phyloP scores from a whole-genome alignment of 2,329 filamentous ascomycete species.

The Atkinsonella texensis region DNA sequence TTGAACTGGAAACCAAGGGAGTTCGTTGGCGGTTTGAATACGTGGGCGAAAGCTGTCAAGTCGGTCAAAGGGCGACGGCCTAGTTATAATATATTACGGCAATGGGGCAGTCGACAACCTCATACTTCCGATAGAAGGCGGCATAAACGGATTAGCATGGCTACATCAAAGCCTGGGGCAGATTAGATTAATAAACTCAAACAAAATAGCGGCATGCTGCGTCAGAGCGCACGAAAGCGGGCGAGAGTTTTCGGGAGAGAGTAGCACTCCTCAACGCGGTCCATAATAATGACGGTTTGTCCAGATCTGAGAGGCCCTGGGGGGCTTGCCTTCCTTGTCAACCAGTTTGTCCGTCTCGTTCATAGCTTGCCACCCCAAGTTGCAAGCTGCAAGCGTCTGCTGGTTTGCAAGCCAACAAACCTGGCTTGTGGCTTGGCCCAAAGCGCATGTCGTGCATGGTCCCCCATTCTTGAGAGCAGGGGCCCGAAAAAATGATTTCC shows the following conservation, averaged over 20 bases:
- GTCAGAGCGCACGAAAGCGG: constrained; percentile 4
- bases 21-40: neutral
- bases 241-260: neutral
- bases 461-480: neutral
- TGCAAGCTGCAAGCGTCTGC: too few relatives aligned
- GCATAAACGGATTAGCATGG: neutral
- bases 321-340: too few relatives aligned
- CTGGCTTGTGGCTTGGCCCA: neutral
- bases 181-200: constrained; percentile 1
- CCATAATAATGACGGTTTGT: constrained; percentile 1
- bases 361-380: too few relatives aligned
- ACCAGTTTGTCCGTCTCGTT: too few relatives aligned
- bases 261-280: neutral
- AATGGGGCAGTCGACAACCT: neutral
- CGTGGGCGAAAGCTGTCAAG: neutral
- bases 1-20: neutral
- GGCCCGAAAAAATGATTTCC: constrained; percentile 1
- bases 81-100: neutral
- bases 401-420: neutral
- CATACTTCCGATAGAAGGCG: neutral
- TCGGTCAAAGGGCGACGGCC: neutral
- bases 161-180: neutral
- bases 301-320: neutral
- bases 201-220: constrained; percentile 5
- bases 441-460: constrained; percentile 3